Base-by-base conservation (phyloP, 768 basidiomycete genomes). In the Naganishia randhawae region DNA sequence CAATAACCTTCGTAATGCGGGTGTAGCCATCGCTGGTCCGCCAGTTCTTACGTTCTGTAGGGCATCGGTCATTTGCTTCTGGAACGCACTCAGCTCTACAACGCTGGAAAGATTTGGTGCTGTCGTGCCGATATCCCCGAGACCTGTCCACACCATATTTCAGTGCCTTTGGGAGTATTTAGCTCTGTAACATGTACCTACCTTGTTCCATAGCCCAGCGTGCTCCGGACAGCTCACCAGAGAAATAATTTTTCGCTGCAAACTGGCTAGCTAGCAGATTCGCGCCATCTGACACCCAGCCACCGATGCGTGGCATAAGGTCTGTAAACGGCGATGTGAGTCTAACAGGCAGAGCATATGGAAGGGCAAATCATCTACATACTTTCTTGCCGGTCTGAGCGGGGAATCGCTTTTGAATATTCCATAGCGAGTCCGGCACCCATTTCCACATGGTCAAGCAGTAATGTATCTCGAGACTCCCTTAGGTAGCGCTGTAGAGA, bases 351-450 rank as follows among this genome's bases (percentile, higher is more conserved):
- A 22, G 27, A 52, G 51, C 39, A 66, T 1, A 22, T 27, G n/a
- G 27, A n/a, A n/a, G 31, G 45, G 54, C n/a, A 7, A 33, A 25
- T 25, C 11, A n/a, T 42, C 41, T n/a, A 72, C 84, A 62, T 63
- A 87, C 91, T 85, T 78, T 85, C 83, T 67, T 85, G 82, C 51
- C 85, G 85, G 10, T 89, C 87, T 27, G 92, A 80, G 11, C 88
- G 84, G 54, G 90, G 88, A 67, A 92, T 87, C 1, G 86, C 85
- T 76, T 89, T 91, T 3, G 88, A 91, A 79, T 89, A 92, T 48
- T 88, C 86, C 75, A 94, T 84, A 6, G 95, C 95, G 41, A 95
- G 81, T 17, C 92, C 90, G 17, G 93, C 90, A 3, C 95, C 95
- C 57, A 99, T 84, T 80, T 98, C 95, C 9, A 91, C 87, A 32